These are phyloP conservation scores for Metarhizium rileyi DNA, from an alignment of 2,329 filamentous ascomycete species.

Conservation along the genomic window DNA sequence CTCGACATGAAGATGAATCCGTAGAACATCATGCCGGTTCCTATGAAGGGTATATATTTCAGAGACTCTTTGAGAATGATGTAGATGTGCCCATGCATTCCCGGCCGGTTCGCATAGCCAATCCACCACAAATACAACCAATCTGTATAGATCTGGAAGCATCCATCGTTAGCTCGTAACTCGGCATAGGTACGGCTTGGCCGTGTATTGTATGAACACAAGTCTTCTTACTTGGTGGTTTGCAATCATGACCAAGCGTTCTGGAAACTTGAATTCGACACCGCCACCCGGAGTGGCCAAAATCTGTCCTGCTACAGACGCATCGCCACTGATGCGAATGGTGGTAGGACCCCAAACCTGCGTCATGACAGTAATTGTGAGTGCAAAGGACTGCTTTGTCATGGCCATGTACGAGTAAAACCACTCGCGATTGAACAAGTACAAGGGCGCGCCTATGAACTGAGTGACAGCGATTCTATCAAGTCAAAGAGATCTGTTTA, in stretches of 20 bases:
- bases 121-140: conserved; percentile 94
- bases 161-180: background rate
- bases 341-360: conserved; percentile 81
- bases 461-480: conserved; percentile 59
- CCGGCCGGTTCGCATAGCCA: conserved; percentile 65
- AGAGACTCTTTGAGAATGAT: conserved; percentile 86
- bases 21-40: conserved; percentile 75
- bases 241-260: conserved; percentile 72
- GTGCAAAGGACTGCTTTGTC: conserved; percentile 75
- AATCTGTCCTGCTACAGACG: conserved; percentile 67
- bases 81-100: conserved; percentile 77
- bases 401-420: conserved; percentile 83
- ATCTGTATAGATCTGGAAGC: conserved; percentile 66
- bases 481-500: conserved; percentile 7
- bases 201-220: background rate
- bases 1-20: conserved; percentile 89
- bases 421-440: conserved; percentile 63
- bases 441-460: conserved; percentile 65
- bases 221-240: conserved; percentile 61
- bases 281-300: conserved; percentile 59
- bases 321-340: conserved; percentile 75
- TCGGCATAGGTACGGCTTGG: too few species aligned
- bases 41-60: conserved; percentile 70
- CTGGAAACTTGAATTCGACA: conserved; percentile 69
- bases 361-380: conserved; percentile 69